Evolutionary conservation across 2,329 filamentous ascomycete species (phyloP), one percentile per base, ranked within the genome.

Genomic region (Pyricularia pennisetigena): DNA sequence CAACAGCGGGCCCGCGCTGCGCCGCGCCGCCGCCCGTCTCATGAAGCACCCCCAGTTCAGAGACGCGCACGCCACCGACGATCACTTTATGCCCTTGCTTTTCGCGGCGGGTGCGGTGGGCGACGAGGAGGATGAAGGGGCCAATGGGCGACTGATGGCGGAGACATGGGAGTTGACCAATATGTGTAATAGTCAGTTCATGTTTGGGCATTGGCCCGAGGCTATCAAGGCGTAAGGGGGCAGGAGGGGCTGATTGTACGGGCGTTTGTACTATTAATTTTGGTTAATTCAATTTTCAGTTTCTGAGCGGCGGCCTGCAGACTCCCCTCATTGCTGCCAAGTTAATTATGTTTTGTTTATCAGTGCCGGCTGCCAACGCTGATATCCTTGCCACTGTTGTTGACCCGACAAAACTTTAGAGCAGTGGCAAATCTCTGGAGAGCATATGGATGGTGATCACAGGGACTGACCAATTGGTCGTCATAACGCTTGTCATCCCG

Each of bases 1-100:
- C 4, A 67, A 68, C 28, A 78, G 80, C 1, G 87, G 88, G 0
- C 86, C 86, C 6, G 74, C 76, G 29, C 74, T 90, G 65, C 76
- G 86, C 2, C 79, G 84, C 2, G 83, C 81, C 0, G 80, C 88
- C 68, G 86, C 86, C 2, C 80, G 87, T 32, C 73, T 90, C 72
- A 90, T 90, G 87, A 90, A 90, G 78, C 85, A 90, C 72, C 88
- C 88, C 0, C 79, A 81, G 64, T 91, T 84, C 72, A 78, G 88
- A 20, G 88, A 90, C 72, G 88, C 89, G 0, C 88, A 91, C 76
- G 88, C 82, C 0, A 90, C 88, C 0, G 88, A 91, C 73, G 89
- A 91, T 74, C 88, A 91, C 73, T 90, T 88, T 71, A 90, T 90
- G 85, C 79, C 87, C 0, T 81, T 85, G 3, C 79, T 87, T 72